Base-by-base conservation (phyloP, 2,329 filamentous ascomycete genomes). In the Pseudogymnoascus sp. region DNA sequence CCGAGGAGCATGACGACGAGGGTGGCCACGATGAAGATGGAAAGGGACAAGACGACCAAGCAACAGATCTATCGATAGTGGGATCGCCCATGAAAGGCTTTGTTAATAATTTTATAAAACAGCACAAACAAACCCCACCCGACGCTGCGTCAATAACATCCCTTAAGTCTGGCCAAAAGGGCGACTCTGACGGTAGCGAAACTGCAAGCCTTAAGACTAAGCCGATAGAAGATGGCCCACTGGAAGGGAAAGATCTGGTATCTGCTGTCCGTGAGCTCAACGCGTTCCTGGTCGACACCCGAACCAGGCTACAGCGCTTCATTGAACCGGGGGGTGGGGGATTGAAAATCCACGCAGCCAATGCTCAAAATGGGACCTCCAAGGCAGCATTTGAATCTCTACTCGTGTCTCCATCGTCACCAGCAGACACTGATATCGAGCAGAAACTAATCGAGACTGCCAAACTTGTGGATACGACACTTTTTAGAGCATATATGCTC, bases 401-500 rank as follows among this genome's bases (percentile, higher is more conserved):
- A 10, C 74, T 87, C 10, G 75, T 78, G 5, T 75, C 77, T 3
- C 69, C 65, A 48, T 65, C 66, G 59, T 66, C 67, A 26, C 66
- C 73, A 23, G 71, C 73, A 2, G 70, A 76, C 12, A 71, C 77
- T 35, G 80, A 89, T 63, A 86, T 90, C 63, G 84, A 89, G 65
- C 77, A 83, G 56, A 85, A 88, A 64, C 78, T 97, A 2, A 81
- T 85, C 10, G 80, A 85, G 35, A 90, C 88, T 1, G 95, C 94
- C 34, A 86, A 83, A 57, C 76, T 96, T 2, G 90, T 97, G 5
- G 94, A 99, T 70, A 99, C 94, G 0, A 92, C 92, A 0, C 80
- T 99, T 0, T 97, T 99, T 76, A 84, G 92, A 13, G 88, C 90
- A 0, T 95, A 96, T 72, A 97, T 99, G 92, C 90, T 92, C 68